Base-by-base conservation (phyloP, 208 protist genomes). In the Perkinsela sp. region DNA sequence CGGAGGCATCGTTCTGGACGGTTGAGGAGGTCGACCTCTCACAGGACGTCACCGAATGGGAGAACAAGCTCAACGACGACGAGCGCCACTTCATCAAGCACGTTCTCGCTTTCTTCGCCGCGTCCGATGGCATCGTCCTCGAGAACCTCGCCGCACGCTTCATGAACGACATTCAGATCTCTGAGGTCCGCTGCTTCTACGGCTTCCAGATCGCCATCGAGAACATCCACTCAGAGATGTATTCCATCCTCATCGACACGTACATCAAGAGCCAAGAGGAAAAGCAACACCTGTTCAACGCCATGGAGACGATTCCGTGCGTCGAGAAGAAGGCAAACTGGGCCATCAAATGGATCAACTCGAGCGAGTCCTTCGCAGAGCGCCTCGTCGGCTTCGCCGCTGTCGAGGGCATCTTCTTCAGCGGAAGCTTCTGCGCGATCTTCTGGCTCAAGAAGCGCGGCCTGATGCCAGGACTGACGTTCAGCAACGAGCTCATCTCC, bases 381-480 rank as follows among this genome's bases (percentile, higher is more conserved):
- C 89, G 96, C 31, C 81, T 98, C 32, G 80, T 99, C 1, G 96
- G 91, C 0, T 99, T 98, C 78, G 95, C 96, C 1, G 86, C 89
- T 6, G 95, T 99, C 16, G 96, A 99, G 77, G 96, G 96, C 76
- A 98, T 99, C 75, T 98, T 99, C 85, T 99, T 99, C 81, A 94
- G 83, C 57, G 95, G 95, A 48, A 93, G 83, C 30, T 99, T 99
- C 83, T 98, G 95, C 76, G 80, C 94, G 28, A 94, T 99, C 66
- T 99, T 98, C 81, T 99, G 95, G 95, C 75, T 99, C 66, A 99
- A 98, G 92, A 98, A 99, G 82, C 87, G 95, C 69, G 95, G 92
- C 22, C 75, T 98, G 72, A 97, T 99, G 95, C 96, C 94, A 0
- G 96, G 96, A 22, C 89, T 99, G 32, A 94, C 93, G 29, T 97